Base-by-base conservation (phyloP, 306 rosid species). In the Quercus agrifolia region DNA sequence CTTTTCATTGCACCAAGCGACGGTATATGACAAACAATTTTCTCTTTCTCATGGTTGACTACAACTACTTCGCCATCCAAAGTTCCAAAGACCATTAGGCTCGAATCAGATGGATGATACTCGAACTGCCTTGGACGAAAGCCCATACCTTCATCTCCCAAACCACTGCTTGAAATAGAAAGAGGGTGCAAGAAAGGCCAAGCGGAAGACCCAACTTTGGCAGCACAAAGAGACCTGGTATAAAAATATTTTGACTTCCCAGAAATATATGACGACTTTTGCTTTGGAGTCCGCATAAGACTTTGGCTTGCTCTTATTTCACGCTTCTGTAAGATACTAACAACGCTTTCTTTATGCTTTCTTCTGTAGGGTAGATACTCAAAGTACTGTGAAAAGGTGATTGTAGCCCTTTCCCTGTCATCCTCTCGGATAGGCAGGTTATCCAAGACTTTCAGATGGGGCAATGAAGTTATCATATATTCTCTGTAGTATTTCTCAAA, bases 81-180 rank as follows among this genome's bases (percentile, higher is more conserved):
- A 75, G 97, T 92, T 82, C 97, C 97, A 81, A 91, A 85, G 76
- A 84, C 96, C 94, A 89, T 89, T 86, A 91, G 80, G 85, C 96
- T 88, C 64, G 92, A 78, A 78, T 89, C 91, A 78, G 91, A 82
- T 9, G 97, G 96, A 83, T 92, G 97, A 74, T 92, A 92, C 85
- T 92, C 97, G 66, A 91, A 91, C 86, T 92, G 96, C 90, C 97
- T 87, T 11, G 96, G 97, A 77, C 90, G 96, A 83, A 91, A 84
- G 72, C 85, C 85, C 72, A 83, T 82, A 68, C 87, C 77, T 71
- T 83, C 89, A 77, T 56, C 86, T 77, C 86, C 91, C 80, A 87
- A 76, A 59, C 77, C 84, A 85, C 75, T 76, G 62, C 87, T 85
- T 66, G 64, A 79, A 56, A 88, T 76, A 80, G 94, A 85, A 75